phyloP scores from a whole-genome alignment of 2,329 filamentous ascomycete species.

The Trichoderma guizhouense region DNA sequence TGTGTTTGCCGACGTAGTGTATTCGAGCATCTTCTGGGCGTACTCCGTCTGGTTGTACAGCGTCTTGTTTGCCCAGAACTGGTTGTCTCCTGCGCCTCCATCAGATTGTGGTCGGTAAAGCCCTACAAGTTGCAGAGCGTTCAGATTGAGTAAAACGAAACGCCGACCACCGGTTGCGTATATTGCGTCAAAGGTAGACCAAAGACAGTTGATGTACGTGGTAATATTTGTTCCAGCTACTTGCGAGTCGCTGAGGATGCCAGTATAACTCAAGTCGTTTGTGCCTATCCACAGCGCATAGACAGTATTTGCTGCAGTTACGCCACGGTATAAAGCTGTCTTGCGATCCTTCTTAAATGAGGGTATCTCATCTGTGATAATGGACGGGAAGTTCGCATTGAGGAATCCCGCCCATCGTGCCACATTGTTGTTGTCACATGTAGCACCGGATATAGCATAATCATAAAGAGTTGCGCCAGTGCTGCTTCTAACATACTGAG shows the following conservation, averaged over 20 bases:
- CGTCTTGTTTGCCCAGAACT: conserved; percentile 47
- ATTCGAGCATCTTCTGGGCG: conserved; percentile 43
- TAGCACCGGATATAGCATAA: conserved; percentile 70
- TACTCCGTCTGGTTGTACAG: conserved; percentile 47
- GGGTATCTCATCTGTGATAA: conserved; percentile 58
- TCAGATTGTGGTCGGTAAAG: conserved; percentile 48
- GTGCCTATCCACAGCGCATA: conserved; percentile 80
- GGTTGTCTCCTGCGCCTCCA: conserved; percentile 20
- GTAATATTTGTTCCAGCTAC: conserved; percentile 55
- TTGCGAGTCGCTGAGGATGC: conserved; percentile 65
- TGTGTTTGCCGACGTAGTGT: conserved; percentile 48
- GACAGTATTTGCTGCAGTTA: conserved; percentile 57
- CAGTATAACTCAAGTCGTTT: conserved; percentile 67
- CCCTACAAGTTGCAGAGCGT: conserved; percentile 63
- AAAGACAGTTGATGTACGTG: conserved; percentile 67
- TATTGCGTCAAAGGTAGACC: conserved; percentile 57
- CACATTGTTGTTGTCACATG: conserved; percentile 67
- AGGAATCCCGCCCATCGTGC: conserved; percentile 48
- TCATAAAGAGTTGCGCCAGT: conserved; percentile 57
- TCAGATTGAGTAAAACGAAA: conserved; percentile 69
- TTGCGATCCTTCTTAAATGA: conserved; percentile 52
- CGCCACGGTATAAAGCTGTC: conserved; percentile 38
- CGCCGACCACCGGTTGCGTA: conserved; percentile 64
- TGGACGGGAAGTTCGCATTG: conserved; percentile 56
- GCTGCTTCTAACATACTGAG: conserved; percentile 61